Conservation (phyloP, 495 filamentous ascomycete species). For the Podospora fimiseda region DNA sequence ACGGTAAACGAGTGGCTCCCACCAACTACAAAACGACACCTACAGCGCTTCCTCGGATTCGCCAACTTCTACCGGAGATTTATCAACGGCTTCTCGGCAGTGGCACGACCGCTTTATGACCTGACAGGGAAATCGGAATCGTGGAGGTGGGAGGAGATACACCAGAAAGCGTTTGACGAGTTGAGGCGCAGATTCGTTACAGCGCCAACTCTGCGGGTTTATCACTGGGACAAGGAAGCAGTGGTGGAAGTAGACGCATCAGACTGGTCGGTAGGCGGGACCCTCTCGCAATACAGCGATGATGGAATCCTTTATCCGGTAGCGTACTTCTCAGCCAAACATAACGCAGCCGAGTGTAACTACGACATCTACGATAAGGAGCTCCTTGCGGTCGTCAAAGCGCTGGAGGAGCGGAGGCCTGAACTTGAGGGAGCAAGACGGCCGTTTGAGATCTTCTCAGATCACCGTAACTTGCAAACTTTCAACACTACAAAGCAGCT, state of each 20-base stretch:
- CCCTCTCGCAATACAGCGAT: background rate
- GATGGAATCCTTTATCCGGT: too few species aligned
- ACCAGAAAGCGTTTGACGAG: background rate
- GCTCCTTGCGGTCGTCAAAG: background rate
- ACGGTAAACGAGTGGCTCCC: background rate
- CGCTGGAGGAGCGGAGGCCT: background rate
- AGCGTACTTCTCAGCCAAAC: too few species aligned
- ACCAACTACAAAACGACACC: background rate
- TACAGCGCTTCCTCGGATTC: background rate
- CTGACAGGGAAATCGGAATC: background rate
- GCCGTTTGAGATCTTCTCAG: background rate
- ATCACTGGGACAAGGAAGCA: background rate
- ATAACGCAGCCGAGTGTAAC: too few species aligned
- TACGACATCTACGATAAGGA: constrained; percentile 8
- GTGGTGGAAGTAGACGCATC: background rate
- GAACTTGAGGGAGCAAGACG: background rate
- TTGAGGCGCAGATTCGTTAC: background rate
- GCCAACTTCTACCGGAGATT: background rate
- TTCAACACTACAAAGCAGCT: constrained; percentile 1
- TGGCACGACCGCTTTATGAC: background rate
- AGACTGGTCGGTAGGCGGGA: background rate
- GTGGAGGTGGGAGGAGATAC: background rate
- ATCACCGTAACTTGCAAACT: background rate
- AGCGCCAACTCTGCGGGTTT: background rate
- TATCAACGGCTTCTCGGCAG: background rate